Conservation (phyloP, 805 yeast species). For the Diddensiella transvaalensis region DNA sequence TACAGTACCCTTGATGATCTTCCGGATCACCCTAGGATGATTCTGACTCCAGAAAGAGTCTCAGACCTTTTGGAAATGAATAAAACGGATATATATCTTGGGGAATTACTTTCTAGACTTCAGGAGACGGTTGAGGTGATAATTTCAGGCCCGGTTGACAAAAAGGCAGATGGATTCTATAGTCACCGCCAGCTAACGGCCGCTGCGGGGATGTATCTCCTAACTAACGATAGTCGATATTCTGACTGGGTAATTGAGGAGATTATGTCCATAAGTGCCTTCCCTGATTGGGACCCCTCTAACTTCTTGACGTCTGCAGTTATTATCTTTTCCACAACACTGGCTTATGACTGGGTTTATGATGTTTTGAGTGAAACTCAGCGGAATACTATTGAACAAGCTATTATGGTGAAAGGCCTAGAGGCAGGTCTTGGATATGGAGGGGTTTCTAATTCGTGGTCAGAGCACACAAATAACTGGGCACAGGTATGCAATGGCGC, state of each 20-base stretch:
- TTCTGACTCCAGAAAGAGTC: no score
- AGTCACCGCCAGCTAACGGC: no score
- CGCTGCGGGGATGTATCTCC: no score
- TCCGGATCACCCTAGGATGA: no score
- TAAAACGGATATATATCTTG: no score
- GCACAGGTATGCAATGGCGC: conserved; percentile 5
- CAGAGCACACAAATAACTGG: conserved; percentile 4
- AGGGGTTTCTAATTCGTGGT: background rate
- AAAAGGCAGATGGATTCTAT: no score
- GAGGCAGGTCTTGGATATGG: conserved; percentile 3
- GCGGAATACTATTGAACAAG: background rate
- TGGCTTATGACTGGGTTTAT: conserved; percentile 5
- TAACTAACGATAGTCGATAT: no score
- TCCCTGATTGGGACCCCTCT: background rate
- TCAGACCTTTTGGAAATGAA: no score
- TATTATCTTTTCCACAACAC: background rate
- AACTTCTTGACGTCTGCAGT: background rate
- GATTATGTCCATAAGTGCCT: background rate
- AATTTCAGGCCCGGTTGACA: no score
- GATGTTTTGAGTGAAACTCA: background rate
- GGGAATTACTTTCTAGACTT: no score
- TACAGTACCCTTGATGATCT: no score
- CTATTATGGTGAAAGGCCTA: background rate
- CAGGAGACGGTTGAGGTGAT: no score
- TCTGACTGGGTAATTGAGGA: conserved; percentile 4